Evolutionary conservation across 495 filamentous ascomycete species (phyloP), one percentile per base, ranked within the genome.

Genomic region (Neurospora discreta): DNA sequence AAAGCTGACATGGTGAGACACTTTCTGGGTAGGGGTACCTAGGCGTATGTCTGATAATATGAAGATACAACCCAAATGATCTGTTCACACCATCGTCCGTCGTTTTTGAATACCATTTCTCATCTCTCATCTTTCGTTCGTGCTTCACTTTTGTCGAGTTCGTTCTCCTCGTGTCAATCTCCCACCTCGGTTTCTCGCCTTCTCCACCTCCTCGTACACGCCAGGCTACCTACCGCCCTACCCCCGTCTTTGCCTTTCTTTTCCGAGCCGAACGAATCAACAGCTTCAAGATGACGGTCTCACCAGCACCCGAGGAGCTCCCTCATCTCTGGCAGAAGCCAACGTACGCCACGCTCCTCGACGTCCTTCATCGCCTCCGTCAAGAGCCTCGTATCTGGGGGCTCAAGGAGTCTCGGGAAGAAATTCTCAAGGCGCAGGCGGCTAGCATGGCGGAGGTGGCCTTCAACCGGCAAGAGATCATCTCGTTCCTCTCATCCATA

Each of bases 401-500:
- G 33, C 72, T 78, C 15, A 71, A 73, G 10, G 75, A 73, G 0
- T 73, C 80, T 5, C 74, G 77, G 16, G 73, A 76, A 10, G 72
- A 80, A 1, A 82, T 82, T 38, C 70, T 78, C 36, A 74, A 80
- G 43, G 76, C 77, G 33, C 78, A 77, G 58, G 75, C 73, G 13
- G 73, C 71, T 33, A 60, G 67, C 13, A 43, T 70, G 40, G 68
- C 72, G 3, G 75, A 76, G 52, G 65, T 73, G 20, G 75, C 77
- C 15, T 71, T 74, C 18, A 73, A 79, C 70, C 78, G 78, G 42
- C 78, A 79, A 23, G 83, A 83, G 82, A 75, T 84, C 79, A 73
- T 84, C 78, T 33, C 79, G 1, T 97, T 95, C 77, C 83, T 98
- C 10, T 92, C 91, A 13, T 83, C 84, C 68, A 90, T 98, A 76